These are phyloP conservation scores for Periconia sp. DNA, from an alignment of 2,329 filamentous ascomycete species.

Conservation along the genomic window DNA sequence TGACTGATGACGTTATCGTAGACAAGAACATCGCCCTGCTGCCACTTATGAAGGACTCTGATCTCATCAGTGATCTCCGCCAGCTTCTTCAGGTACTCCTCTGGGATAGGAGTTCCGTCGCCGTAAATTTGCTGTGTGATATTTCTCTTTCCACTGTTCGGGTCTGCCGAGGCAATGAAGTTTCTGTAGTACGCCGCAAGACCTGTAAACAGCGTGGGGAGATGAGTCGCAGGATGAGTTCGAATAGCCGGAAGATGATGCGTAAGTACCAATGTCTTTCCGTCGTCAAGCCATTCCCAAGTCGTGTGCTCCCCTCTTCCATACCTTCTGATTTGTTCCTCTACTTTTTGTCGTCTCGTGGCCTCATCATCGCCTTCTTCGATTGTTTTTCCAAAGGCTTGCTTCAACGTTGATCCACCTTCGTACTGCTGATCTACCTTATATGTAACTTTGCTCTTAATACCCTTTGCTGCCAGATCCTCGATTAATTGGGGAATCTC, in stretches of 20 bases:
- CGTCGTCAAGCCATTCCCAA: constrained; percentile 53
- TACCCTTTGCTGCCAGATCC: constrained; percentile 48
- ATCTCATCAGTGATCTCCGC: constrained; percentile 53
- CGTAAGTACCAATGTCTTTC: constrained; percentile 42
- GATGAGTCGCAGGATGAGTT: constrained; percentile 49
- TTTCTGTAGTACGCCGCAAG: constrained; percentile 51
- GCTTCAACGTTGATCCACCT: constrained; percentile 51
- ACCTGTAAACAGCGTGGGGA: constrained; percentile 52
- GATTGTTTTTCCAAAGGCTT: constrained; percentile 54
- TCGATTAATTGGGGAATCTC: constrained; percentile 53
- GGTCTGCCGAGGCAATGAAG: constrained; percentile 3
- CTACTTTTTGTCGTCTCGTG: constrained; percentile 48
- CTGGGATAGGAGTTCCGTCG: constrained; percentile 51
- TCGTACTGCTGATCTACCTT: constrained; percentile 48
- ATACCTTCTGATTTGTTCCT: constrained; percentile 53
- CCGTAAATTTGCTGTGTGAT: constrained; percentile 40
- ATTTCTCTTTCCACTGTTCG: constrained; percentile 5
- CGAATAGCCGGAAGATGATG: constrained; percentile 52
- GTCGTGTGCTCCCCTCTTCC: constrained; percentile 50
- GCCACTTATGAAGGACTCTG: constrained; percentile 52
- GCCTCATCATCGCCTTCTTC: constrained; percentile 47
- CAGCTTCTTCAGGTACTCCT: constrained; percentile 47
- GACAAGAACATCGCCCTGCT: constrained; percentile 52
- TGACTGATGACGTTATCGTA: constrained; percentile 54
- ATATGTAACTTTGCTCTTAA: constrained; percentile 42